Percentiles rank a stretch among this genome's conserved stretches.
Evolutionary conservation across 1,139 yeast genomes (phyloP).

Genomic region (Yamadazyma epiphylla): DNA sequence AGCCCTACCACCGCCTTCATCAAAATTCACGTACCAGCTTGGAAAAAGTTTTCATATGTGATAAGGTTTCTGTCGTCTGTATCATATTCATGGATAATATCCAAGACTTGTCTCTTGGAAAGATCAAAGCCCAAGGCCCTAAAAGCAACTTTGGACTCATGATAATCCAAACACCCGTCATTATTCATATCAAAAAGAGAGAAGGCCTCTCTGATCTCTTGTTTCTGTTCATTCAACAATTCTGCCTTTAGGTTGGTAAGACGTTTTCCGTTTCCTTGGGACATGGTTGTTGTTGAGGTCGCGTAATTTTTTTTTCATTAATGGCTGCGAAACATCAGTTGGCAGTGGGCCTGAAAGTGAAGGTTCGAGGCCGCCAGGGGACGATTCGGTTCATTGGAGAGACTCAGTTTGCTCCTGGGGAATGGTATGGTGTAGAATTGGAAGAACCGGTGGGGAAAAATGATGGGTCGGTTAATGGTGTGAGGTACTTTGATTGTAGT

Average conservation of each 20-base stretch:
- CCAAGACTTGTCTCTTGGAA: slow-evolving; percentile 74
- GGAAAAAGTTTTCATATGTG: slow-evolving; percentile 76
- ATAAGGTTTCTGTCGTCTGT: slow-evolving; percentile 70
- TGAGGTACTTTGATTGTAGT: slow-evolving; percentile 54
- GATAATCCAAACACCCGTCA: slow-evolving; percentile 88
- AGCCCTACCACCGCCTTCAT: too few relatives aligned
- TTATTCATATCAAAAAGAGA: slow-evolving; percentile 87
- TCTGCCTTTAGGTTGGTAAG: slow-evolving; percentile 49
- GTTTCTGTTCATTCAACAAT: slow-evolving; percentile 82
- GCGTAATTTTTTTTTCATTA: slow-evolving; percentile 2
- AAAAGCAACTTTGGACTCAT: slow-evolving; percentile 88
- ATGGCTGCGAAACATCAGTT: neutral
- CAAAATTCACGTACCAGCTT: slow-evolving; percentile 48
- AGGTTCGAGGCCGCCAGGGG: slow-evolving; percentile 42
- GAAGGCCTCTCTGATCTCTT: slow-evolving; percentile 92
- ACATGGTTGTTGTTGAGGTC: neutral
- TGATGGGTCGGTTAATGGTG: slow-evolving; percentile 70
- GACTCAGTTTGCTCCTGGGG: slow-evolving; percentile 58
- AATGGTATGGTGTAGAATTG: slow-evolving; percentile 80
- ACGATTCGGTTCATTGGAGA: slow-evolving; percentile 46
- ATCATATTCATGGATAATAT: slow-evolving; percentile 78
- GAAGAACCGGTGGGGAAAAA: slow-evolving; percentile 67
- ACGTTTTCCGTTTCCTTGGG: slow-evolving; percentile 17
- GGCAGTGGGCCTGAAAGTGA: slow-evolving; percentile 39
- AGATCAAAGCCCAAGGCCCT: slow-evolving; percentile 92